A percentile compares a stretch with the other conserved stretches of the same genome.
phyloP scores from a whole-genome alignment of 2,329 filamentous ascomycete genomes.

The Trematosphaeria pertusa region DNA sequence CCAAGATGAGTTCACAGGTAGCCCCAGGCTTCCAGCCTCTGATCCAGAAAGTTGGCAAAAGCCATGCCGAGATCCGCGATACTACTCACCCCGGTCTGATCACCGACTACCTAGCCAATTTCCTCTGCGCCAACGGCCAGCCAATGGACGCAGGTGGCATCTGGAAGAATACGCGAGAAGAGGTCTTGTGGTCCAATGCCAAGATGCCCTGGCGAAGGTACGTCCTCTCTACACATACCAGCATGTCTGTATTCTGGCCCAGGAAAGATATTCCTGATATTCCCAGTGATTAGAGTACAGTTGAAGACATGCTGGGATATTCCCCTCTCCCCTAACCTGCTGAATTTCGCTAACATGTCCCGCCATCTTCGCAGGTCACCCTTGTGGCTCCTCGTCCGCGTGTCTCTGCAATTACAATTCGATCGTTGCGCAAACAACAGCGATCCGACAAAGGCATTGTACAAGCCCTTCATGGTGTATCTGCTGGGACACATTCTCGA shows the following conservation, averaged over 20 bases:
- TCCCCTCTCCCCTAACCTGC: too few species aligned
- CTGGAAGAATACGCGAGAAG: constrained; percentile 63
- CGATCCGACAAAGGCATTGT: constrained; percentile 30
- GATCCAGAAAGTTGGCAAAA: constrained; percentile 48
- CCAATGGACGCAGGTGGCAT: constrained; percentile 38
- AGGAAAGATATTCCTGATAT: too few species aligned
- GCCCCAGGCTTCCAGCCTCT: constrained; percentile 44
- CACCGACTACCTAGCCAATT: constrained; percentile 58
- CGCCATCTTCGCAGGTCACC: too few species aligned
- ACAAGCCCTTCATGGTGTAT: constrained; percentile 61
- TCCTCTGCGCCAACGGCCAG: constrained; percentile 47
- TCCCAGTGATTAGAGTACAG: too few species aligned
- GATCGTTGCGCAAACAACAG: constrained; percentile 25
- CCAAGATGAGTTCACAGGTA: constrained; percentile 47
- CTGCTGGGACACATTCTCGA: constrained; percentile 54
- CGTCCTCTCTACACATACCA: too few species aligned
- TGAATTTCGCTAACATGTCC: too few species aligned
- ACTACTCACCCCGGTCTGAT: constrained; percentile 59
- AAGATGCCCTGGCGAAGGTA: constrained; percentile 57
- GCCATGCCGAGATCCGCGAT: constrained; percentile 55
- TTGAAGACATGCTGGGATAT: too few species aligned
- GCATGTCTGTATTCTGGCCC: too few species aligned
- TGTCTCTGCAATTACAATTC: constrained; percentile 54
- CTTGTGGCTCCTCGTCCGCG: constrained; percentile 63
- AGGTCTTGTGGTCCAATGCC: constrained; percentile 55